A percentile compares a stretch with the other conserved stretches of the same genome.
These are phyloP conservation scores for Irineochytrium annulatum DNA, from an alignment of 192 early-diverging fungal species.

Conservation along the genomic window DNA sequence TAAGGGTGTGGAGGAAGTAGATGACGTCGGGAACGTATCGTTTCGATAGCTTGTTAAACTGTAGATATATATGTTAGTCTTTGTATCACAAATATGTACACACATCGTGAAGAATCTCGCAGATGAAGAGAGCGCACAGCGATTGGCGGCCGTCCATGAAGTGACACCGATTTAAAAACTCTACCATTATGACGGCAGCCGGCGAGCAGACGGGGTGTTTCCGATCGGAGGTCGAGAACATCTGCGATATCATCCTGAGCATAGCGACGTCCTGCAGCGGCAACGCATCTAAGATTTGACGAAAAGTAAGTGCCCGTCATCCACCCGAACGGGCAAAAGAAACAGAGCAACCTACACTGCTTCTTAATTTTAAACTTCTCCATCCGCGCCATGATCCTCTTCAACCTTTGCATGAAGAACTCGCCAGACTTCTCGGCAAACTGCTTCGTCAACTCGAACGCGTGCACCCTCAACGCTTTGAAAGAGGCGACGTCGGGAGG, in stretches of 20 bases:
- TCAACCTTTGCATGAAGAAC: conserved; percentile 8
- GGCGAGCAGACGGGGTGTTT: conserved; percentile 83
- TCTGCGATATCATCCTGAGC: conserved; percentile 61
- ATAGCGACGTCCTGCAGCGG: conserved; percentile 38
- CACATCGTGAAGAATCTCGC: conserved; percentile 64
- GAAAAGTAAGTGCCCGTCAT: neutral
- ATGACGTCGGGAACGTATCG: conserved; percentile 59
- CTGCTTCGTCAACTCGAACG: conserved; percentile 29
- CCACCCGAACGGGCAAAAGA: conserved; percentile 2
- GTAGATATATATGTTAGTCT: conserved; percentile 20
- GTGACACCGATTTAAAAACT: conserved; percentile 66
- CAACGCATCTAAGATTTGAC: neutral
- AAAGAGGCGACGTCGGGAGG: conserved; percentile 26
- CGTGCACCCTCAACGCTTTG: conserved; percentile 22
- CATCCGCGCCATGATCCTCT: conserved; percentile 7
- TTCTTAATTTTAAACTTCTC: too few species aligned
- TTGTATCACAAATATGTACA: conserved; percentile 13
- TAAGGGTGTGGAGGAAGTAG: conserved; percentile 33
- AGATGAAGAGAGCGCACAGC: conserved; percentile 66
- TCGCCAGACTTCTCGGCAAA: conserved; percentile 17
- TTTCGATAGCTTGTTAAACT: conserved; percentile 66
- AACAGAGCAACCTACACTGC: neutral
- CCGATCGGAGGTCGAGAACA: conserved; percentile 89
- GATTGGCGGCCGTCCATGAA: conserved; percentile 54
- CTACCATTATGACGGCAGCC: conserved; percentile 66